These are phyloP conservation scores for Sarocladiaceae sp. DNA, from an alignment of 2,329 filamentous ascomycete genomes.

Conservation along the genomic window DNA sequence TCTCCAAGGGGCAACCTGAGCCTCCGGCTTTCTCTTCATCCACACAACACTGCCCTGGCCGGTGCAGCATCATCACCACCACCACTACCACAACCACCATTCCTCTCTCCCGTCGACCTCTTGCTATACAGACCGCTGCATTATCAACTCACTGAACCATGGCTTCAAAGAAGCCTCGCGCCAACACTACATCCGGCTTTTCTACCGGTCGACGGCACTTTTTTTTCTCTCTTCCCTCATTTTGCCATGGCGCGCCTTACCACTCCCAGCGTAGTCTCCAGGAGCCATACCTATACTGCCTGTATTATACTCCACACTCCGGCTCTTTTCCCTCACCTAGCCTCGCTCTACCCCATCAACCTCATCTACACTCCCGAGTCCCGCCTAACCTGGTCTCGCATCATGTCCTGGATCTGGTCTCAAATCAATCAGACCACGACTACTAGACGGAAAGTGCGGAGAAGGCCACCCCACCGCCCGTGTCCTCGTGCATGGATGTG, in stretches of 20 bases:
- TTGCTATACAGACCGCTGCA: too few relatives aligned
- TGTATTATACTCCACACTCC: conserved; percentile 3
- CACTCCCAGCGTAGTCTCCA: not conserved
- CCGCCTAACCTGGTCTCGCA: conserved; percentile 6
- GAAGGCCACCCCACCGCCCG: not conserved
- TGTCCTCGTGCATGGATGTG: not conserved
- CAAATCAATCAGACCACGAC: too few relatives aligned
- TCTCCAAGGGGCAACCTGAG: too few relatives aligned
- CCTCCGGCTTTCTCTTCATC: too few relatives aligned
- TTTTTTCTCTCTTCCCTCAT: not conserved
- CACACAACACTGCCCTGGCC: too few relatives aligned
- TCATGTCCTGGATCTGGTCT: conserved; percentile 1
- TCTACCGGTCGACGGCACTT: conserved; percentile 2
- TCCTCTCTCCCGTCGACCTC: too few relatives aligned
- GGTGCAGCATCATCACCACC: too few relatives aligned
- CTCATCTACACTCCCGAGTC: too few relatives aligned
- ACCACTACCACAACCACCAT: too few relatives aligned
- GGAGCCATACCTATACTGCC: not conserved
- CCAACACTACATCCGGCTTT: not conserved
- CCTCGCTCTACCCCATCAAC: not conserved
- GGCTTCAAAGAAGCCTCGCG: too few relatives aligned
- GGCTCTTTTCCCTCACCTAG: not conserved
- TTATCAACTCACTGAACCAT: too few relatives aligned
- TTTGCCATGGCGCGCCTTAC: not conserved
- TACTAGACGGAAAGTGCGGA: conserved; percentile 2